Conservation (phyloP, 2,329 filamentous ascomycete species). For the Cryoendolithus antarcticus region DNA sequence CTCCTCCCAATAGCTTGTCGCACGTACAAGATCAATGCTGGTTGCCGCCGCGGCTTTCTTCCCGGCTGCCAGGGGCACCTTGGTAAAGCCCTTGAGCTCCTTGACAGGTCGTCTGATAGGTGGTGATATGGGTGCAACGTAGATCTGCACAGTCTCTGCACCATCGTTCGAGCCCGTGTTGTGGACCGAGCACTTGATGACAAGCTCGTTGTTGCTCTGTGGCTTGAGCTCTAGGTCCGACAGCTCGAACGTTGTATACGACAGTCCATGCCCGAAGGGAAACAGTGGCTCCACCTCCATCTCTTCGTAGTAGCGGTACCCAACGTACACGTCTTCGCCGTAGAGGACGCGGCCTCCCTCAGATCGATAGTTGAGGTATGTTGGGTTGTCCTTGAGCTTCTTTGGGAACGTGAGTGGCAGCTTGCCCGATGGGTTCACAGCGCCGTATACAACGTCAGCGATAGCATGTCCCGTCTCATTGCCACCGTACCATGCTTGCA, state of each 20-base stretch:
- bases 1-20: slow-evolving; percentile 60
- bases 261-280: slow-evolving; percentile 4
- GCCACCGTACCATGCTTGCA: slow-evolving; percentile 38
- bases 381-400: slow-evolving; percentile 41
- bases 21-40: slow-evolving; percentile 45
- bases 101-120: slow-evolving; percentile 55
- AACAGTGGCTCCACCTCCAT: slow-evolving; percentile 4
- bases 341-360: slow-evolving; percentile 4
- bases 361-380: slow-evolving; percentile 56
- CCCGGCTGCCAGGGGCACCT: slow-evolving; percentile 46
- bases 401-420: slow-evolving; percentile 5
- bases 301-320: slow-evolving; percentile 6
- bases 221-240: slow-evolving; percentile 2
- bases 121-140: slow-evolving; percentile 50
- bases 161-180: slow-evolving; percentile 48
- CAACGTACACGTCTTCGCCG: slow-evolving; percentile 6
- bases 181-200: slow-evolving; percentile 37
- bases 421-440: slow-evolving; percentile 3
- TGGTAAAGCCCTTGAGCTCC: slow-evolving; percentile 58
- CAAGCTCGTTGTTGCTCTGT: slow-evolving; percentile 18
- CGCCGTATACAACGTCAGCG: slow-evolving; percentile 4
- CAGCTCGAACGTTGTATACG: slow-evolving; percentile 4
- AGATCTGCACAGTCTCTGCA: slow-evolving; percentile 55
- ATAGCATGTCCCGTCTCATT: slow-evolving; percentile 5
- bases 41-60: slow-evolving; percentile 46